Evolutionary conservation across 768 basidiomycete species (phyloP).

Genomic region (Pleurotus pulmonarius): DNA sequence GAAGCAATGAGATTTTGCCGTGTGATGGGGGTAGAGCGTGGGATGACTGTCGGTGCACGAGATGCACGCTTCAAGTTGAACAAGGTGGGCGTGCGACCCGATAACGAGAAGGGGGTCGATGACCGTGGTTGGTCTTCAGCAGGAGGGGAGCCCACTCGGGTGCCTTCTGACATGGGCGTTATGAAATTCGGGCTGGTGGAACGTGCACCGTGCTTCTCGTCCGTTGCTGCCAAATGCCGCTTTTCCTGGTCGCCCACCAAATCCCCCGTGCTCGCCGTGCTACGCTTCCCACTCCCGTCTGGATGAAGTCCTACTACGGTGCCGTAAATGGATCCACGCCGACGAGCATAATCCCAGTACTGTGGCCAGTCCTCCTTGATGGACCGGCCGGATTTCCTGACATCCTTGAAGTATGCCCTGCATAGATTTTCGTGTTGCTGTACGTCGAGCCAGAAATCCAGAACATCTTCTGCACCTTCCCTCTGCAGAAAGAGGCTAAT

Average conservation of each 20-base stretch:
- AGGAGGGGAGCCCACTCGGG: slow-evolving; percentile 44
- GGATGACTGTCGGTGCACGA: slow-evolving; percentile 91
- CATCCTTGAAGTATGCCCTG: slow-evolving; percentile 98
- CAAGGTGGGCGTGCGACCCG: slow-evolving; percentile 70
- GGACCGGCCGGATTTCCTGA: slow-evolving; percentile 88
- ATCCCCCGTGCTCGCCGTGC: slow-evolving; percentile 79
- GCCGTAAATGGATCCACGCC: slow-evolving; percentile 90
- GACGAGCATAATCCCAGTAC: slow-evolving; percentile 92
- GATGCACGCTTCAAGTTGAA: slow-evolving; percentile 67
- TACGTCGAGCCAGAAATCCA: slow-evolving; percentile 99
- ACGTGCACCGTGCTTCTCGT: slow-evolving; percentile 41
- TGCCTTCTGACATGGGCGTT: slow-evolving; percentile 38
- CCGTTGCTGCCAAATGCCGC: slow-evolving; percentile 49
- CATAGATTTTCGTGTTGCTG: slow-evolving; percentile 99
- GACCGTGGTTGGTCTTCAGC: slow-evolving; percentile 54
- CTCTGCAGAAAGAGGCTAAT: slow-evolving; percentile 96
- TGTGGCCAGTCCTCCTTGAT: slow-evolving; percentile 99
- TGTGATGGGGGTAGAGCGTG: slow-evolving; percentile 85
- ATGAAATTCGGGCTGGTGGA: slow-evolving; percentile 59
- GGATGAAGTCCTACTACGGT: slow-evolving; percentile 77
- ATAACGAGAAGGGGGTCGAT: slow-evolving; percentile 76
- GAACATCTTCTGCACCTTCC: slow-evolving; percentile 92
- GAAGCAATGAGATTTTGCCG: slow-evolving; percentile 87
- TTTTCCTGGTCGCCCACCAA: slow-evolving; percentile 68
- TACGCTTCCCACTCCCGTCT: slow-evolving; percentile 60